Percentiles rank a stretch among this genome's conserved stretches.
These are phyloP conservation scores for Marasmius oreades DNA, from an alignment of 1,284 basidiomycete genomes.

Conservation along the genomic window DNA sequence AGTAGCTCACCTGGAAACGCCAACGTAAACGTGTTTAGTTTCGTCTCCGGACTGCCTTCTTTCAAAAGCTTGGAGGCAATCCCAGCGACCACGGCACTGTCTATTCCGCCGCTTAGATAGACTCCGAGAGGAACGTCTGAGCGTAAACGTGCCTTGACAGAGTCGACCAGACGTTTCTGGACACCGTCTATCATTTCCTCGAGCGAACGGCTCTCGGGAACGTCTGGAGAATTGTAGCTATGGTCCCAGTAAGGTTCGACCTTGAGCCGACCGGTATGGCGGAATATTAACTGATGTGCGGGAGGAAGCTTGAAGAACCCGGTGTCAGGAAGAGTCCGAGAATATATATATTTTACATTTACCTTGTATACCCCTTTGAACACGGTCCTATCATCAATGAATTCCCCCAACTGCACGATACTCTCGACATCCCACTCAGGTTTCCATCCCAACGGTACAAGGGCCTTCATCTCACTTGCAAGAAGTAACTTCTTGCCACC, in stretches of 20 bases:
- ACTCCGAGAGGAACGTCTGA: conserved; percentile 14
- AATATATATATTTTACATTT: not conserved
- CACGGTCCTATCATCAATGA: conserved; percentile 18
- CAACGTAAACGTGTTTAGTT: conserved; percentile 10
- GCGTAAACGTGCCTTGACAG: conserved; percentile 13
- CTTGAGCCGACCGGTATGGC: conserved; percentile 7
- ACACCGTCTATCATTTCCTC: conserved; percentile 13
- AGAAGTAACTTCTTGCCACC: conserved; percentile 14
- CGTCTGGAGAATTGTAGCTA: not conserved
- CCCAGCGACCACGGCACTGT: conserved; percentile 18
- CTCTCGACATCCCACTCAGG: conserved; percentile 21
- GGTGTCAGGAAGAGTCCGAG: not conserved
- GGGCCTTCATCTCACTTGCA: conserved; percentile 22
- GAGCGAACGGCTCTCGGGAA: conserved; percentile 3
- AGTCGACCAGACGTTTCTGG: conserved; percentile 10
- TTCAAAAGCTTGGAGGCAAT: conserved; percentile 15
- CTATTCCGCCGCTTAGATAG: conserved; percentile 20
- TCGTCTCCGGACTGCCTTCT: conserved; percentile 10
- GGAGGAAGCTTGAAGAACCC: conserved; percentile 8
- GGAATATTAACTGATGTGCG: conserved; percentile 6
- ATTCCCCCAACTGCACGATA: conserved; percentile 19
- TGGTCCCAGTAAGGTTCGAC: conserved; percentile 15
- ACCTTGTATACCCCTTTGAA: conserved; percentile 21
- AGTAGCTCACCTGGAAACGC: conserved; percentile 10
- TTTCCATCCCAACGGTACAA: conserved; percentile 19